phyloP scores from a whole-genome alignment of 331 rosid genomes.

The Rosa hybrid region DNA sequence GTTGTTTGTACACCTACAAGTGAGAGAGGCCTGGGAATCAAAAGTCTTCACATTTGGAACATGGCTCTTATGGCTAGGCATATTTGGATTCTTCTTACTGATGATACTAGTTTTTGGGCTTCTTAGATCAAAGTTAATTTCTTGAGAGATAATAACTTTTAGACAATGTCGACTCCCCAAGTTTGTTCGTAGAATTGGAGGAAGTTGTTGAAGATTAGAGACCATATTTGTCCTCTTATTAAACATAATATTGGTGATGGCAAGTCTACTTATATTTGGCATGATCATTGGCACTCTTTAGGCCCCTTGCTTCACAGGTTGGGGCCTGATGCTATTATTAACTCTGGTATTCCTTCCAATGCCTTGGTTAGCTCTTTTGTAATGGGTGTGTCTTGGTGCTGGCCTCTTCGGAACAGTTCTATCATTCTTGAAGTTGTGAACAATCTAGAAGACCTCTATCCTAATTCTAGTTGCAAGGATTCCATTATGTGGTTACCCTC shows the following conservation, averaged over 20 bases:
- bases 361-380: background rate
- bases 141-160: background rate
- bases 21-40: background rate
- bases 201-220: background rate
- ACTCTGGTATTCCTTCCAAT: background rate
- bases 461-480: too few relatives aligned
- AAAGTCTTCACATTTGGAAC: background rate
- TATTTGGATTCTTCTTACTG: background rate
- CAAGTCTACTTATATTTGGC: too few relatives aligned
- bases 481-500: background rate
- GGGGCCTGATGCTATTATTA: background rate
- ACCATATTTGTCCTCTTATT: too few relatives aligned
- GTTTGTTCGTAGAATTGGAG: background rate
- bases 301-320: background rate
- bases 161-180: background rate
- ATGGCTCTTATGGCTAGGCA: background rate
- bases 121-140: background rate
- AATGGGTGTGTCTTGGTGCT: background rate
- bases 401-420: background rate
- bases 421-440: background rate
- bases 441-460: background rate
- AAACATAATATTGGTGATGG: too few relatives aligned
- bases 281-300: too few relatives aligned
- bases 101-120: background rate
- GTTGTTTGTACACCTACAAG: background rate